Percentiles rank a stretch among this genome's conserved stretches.
Conservation (phyloP, 805 yeast species). For the Yarrowia divulgata region DNA sequence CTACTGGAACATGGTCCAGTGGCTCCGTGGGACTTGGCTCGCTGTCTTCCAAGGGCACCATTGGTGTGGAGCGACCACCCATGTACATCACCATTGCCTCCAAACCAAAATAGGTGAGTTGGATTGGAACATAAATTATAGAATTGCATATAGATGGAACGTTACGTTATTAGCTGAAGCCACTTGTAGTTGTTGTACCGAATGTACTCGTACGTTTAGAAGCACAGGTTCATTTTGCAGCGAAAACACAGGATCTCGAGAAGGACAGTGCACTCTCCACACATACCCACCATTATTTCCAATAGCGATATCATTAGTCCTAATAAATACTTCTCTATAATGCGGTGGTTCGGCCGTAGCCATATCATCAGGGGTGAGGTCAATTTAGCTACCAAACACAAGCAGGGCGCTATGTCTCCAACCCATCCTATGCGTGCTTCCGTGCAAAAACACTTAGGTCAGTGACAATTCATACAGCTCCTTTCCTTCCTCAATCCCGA, state of each 20-base stretch:
- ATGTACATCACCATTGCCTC: conserved; percentile 40
- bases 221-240: no score
- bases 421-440: not conserved
- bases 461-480: conserved; percentile 15
- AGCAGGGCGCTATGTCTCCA: not conserved
- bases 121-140: conserved; percentile 9
- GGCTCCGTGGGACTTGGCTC: conserved; percentile 82
- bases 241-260: no score
- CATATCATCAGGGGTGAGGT: no score
- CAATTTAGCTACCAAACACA: no score
- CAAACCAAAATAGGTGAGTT: not conserved
- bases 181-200: no score
- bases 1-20: conserved; percentile 58
- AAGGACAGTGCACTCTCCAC: no score
- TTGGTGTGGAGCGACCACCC: conserved; percentile 57
- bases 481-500: conserved; percentile 1
- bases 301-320: not conserved
- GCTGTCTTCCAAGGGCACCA: conserved; percentile 61
- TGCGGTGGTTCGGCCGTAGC: not conserved
- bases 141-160: conserved; percentile 31
- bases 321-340: conserved; percentile 9
- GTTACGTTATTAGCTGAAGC: not conserved
- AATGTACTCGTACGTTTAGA: no score
- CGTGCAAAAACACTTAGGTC: not conserved
- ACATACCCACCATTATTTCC: not conserved